Percentiles rank a stretch among this genome's conserved stretches.
phyloP scores from a whole-genome alignment of 1,284 basidiomycete species.

The Apiotrichum sp. region DNA sequence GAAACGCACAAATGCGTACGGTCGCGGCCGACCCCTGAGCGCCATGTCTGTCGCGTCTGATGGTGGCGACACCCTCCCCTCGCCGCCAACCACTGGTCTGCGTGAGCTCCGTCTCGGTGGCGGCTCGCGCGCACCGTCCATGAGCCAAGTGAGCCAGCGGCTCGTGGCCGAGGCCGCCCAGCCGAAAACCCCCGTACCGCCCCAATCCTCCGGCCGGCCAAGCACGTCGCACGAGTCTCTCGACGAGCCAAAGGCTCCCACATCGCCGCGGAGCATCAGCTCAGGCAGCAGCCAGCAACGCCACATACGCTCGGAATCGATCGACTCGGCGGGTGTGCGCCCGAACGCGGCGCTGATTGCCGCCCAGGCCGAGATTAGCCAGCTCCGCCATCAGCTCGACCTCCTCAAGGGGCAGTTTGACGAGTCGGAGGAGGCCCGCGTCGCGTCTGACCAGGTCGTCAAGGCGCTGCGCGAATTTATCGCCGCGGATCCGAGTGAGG shows the following conservation, averaged over 20 bases:
- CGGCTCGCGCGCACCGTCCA: background rate
- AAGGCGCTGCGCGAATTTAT: conserved; percentile 78
- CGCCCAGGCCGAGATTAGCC: background rate
- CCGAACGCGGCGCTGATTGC: background rate
- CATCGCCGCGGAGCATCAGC: too few species aligned
- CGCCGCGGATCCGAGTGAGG: conserved; percentile 40
- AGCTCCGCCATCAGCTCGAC: conserved; percentile 59
- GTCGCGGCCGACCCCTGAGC: conserved; percentile 4
- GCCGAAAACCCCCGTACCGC: background rate
- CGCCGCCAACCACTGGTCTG: conserved; percentile 17
- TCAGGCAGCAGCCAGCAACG: background rate
- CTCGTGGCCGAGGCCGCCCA: conserved; percentile 1
- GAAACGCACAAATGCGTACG: conserved; percentile 15
- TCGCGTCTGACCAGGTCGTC: conserved; percentile 80
- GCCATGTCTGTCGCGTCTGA: background rate
- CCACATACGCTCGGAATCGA: background rate
- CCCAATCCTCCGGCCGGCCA: too few species aligned
- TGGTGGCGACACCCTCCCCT: conserved; percentile 2
- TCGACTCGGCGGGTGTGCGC: background rate
- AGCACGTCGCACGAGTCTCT: too few species aligned
- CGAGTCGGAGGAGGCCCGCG: conserved; percentile 72
- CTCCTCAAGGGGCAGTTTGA: conserved; percentile 57
- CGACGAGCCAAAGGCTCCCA: too few species aligned
- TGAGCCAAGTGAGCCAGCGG: background rate
- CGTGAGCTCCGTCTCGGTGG: conserved; percentile 37